Evolutionary conservation across 257 asterid genomes (phyloP), one percentile per base, ranked within the genome.

Genomic region (Osmanthus fragrans): DNA sequence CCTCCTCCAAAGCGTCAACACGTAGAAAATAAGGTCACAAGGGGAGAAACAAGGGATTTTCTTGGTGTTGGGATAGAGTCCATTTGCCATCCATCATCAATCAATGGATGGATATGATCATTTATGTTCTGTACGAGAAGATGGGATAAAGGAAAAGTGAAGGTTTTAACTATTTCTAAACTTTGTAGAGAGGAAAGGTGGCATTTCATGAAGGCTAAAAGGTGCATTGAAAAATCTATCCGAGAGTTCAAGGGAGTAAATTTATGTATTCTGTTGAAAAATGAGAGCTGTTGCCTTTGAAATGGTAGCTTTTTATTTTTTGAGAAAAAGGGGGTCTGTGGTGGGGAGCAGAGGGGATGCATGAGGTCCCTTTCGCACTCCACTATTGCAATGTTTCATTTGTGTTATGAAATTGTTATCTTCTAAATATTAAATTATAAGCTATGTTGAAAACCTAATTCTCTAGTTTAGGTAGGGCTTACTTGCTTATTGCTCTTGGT

Each of bases 11-110:
- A 92, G 78, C 88, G 93, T 12, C 89, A 90, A 27, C 92, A 83
- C 68, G 4, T 79, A 70, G 34, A 47, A 68, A 83, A 71, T 66
- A 82, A 82, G 60, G 88, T 58, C 30, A 45, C 73, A 13, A 90
- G 86, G 65, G 96, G 94, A 21, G 90, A 90, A 83, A 94, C 98
- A 3, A 92, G 98, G 86, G 98, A 92, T 80, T 94, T 94, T 85
- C 93, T 94, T 81, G 98, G 98, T 6, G 98, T 94, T 81, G 97
- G 98, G 70, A 85, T 85, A 27, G 96, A 88, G 49, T 66, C 97
- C 73, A 87, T 94, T 49, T 92, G 96, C 85, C 92, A 85, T 81
- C 97, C 94, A 73, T 76, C 97, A 64, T 86, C 97, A 39, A 85
- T 94, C 84, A 88, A 90, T 77, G 96, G 95, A 83, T 94, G 96